These are phyloP conservation scores for Coffea eugenioides DNA, from an alignment of 257 asterid species.

Conservation along the genomic window DNA sequence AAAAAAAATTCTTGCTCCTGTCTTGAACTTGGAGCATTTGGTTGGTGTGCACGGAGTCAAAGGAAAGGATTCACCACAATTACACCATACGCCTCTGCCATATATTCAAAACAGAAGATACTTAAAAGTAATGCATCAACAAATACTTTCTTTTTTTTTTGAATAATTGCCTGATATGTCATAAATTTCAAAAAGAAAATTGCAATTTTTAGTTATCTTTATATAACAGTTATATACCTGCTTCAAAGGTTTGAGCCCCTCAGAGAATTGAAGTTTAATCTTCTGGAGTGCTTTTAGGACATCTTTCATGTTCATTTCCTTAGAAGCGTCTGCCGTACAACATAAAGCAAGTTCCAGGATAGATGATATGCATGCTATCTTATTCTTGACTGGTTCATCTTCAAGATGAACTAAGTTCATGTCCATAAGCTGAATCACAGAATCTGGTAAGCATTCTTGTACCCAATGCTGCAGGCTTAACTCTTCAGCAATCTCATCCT, in stretches of 20 bases:
- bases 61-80: no score
- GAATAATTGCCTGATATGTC: no score
- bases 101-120: no score
- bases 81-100: neutral
- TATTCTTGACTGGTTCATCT: neutral
- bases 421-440: slow-evolving; percentile 10
- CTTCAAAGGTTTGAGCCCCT: neutral
- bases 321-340: slow-evolving; percentile 6
- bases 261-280: no score
- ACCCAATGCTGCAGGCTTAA: slow-evolving; percentile 5
- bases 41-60: neutral
- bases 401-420: neutral
- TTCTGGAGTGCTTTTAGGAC: no score
- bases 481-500: slow-evolving; percentile 8
- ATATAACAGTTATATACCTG: neutral
- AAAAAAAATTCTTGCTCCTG: neutral
- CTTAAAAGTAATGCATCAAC: no score
- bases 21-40: neutral
- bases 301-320: no score
- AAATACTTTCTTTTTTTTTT: no score
- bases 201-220: no score
- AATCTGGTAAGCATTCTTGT: slow-evolving; percentile 6
- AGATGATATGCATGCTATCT: slow-evolving; percentile 7
- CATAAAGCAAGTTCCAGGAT: slow-evolving; percentile 15
- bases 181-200: no score